These are phyloP conservation scores for Tillandsia fasciculata DNA, from an alignment of 176 grass and related monocot species.

Conservation along the genomic window DNA sequence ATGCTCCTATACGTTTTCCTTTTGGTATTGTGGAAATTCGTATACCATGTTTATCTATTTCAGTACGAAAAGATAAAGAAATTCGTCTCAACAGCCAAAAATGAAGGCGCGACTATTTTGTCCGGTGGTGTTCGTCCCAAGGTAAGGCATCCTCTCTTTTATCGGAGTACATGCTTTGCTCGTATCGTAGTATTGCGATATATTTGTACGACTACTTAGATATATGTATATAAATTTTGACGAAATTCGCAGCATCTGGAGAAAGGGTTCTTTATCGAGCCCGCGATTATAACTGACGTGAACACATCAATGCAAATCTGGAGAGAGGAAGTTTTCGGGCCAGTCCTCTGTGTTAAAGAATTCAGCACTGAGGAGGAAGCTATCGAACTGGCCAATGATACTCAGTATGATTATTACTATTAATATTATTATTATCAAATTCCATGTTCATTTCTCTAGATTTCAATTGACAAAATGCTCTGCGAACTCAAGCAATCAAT, in stretches of 20 bases:
- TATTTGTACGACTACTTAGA: conserved; percentile 7
- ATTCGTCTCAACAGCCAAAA: conserved; percentile 62
- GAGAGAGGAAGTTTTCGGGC: conserved; percentile 94
- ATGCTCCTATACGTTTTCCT: not conserved
- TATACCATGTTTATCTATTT: conserved; percentile 21
- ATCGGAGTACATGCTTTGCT: not conserved
- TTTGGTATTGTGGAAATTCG: not conserved
- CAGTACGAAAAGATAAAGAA: conserved; percentile 93
- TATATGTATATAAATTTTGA: not conserved
- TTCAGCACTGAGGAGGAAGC: conserved; percentile 93
- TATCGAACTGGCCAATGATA: conserved; percentile 88
- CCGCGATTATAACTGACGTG: conserved; percentile 71
- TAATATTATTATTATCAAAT: not conserved
- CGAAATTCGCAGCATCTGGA: conserved; percentile 56
- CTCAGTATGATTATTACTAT: conserved; percentile 43
- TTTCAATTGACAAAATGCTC: not conserved
- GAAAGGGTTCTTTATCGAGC: conserved; percentile 91
- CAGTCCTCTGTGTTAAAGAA: conserved; percentile 76
- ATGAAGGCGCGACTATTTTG: conserved; percentile 75
- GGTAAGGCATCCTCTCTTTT: conserved; percentile 32
- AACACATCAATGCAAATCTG: conserved; percentile 98
- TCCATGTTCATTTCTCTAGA: not conserved
- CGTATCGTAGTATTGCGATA: conserved; percentile 2
- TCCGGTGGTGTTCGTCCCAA: conserved; percentile 72
- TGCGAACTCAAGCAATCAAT: not conserved